phyloP scores from a whole-genome alignment of 345 rosid genomes.

The Triadica sebifera region DNA sequence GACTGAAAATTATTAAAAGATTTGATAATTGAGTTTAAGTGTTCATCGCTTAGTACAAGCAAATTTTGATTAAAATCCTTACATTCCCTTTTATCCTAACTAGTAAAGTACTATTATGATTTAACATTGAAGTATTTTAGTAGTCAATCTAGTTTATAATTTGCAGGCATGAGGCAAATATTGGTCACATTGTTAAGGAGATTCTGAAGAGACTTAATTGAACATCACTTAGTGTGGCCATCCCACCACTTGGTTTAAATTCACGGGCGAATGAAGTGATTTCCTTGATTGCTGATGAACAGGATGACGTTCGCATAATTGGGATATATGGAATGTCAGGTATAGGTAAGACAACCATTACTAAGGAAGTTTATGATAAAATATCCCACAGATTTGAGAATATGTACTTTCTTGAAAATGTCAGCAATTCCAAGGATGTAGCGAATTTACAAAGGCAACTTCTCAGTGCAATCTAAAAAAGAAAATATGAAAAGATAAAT shows the following conservation, averaged over 20 bases:
- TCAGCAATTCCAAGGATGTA: conserved; percentile 15
- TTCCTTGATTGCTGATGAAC: not conserved
- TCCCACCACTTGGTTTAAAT: conserved; percentile 6
- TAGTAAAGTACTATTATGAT: too few species aligned
- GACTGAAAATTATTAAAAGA: not conserved
- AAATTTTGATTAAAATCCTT: too few species aligned
- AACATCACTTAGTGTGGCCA: not conserved
- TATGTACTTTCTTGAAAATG: conserved; percentile 25
- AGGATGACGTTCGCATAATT: conserved; percentile 13
- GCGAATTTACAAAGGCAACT: conserved; percentile 22
- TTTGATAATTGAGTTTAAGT: too few species aligned
- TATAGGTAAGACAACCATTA: conserved; percentile 22
- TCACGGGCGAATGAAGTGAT: conserved; percentile 1
- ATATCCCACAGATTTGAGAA: conserved; percentile 21
- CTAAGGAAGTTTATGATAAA: conserved; percentile 16
- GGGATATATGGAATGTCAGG: conserved; percentile 31
- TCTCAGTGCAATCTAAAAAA: conserved; percentile 4
- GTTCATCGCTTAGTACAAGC: too few species aligned
- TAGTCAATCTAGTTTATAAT: not conserved
- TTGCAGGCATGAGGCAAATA: conserved; percentile 11
- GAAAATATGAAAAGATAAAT: conserved; percentile 13
- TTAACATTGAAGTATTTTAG: not conserved
- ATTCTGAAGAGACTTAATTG: not conserved
- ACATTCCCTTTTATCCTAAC: too few species aligned
- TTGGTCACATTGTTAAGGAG: conserved; percentile 10